Evolutionary conservation across 192 early-diverging fungal species (phyloP).

Genomic region (Backusella morwellensis): DNA sequence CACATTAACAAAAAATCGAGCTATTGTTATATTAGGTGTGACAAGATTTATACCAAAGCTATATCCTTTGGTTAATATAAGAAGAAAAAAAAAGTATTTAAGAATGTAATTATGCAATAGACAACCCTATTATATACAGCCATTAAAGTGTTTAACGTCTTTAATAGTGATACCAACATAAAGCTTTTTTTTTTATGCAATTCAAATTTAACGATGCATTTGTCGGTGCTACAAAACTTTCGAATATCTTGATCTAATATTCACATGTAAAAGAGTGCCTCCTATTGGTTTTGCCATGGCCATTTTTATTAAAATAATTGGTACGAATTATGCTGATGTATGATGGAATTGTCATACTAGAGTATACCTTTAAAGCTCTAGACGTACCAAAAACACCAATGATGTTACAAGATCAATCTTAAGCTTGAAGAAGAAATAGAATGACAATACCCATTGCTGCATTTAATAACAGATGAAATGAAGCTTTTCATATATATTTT

Average conservation of each 20-base stretch:
- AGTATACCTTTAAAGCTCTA: background rate
- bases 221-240: background rate
- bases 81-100: no score
- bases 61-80: background rate
- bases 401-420: background rate
- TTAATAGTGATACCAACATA: no score
- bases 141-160: no score
- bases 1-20: background rate
- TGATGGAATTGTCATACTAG: background rate
- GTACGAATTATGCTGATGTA: background rate
- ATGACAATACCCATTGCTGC: background rate
- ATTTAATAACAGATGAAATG: background rate
- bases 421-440: no score
- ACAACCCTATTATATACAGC: no score
- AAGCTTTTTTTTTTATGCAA: background rate
- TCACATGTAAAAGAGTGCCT: background rate
- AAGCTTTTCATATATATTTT: no score
- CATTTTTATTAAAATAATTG: background rate
- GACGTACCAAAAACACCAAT: background rate
- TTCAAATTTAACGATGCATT: background rate
- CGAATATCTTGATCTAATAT: background rate
- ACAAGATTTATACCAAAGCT: background rate
- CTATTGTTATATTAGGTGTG: background rate
- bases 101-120: no score
- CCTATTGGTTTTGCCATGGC: background rate